Base-by-base conservation (phyloP, 1,139 yeast genomes). In the Hyphopichia wangnamkhiaoensis region DNA sequence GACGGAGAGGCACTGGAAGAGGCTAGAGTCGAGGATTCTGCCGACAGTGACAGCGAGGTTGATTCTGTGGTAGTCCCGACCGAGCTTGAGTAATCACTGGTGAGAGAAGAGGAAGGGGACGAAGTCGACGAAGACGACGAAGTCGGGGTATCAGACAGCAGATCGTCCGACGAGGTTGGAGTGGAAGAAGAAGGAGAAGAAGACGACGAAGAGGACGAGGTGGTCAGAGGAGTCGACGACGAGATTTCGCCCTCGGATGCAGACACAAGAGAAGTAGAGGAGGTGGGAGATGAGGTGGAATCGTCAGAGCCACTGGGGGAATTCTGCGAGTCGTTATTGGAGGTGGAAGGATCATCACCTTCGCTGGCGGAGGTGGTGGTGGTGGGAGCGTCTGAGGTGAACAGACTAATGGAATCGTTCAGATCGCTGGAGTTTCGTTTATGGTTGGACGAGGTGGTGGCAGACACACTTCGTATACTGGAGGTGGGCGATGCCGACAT, bases 161-260 rank as follows among this genome's bases (percentile, higher is more conserved):
- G 27, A 10, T 5, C 27, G 5, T n/a, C 5, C 13, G 32, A 15
- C 5, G 29, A 13, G 7, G 32, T 18, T 14, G 8, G 13, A 14
- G 36, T 15, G 3, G 34, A 23, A 3, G 34, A 29, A 12, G 37
- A 27, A 19, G 36, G 12, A 24, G 21, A 10, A 5, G 25, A 20
- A 16, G 30, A 28, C 9, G 33, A 21, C 12, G 28, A 21, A 2
- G 32, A 24, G 4, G 34, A 33, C 8, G 18, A 4, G 3, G 16
- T 18, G 18, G 41, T 15, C 38, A 43, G 44, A 8, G 59, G 54
- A 21, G 37, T 31, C 14, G 52, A 41, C 19, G 57, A 61, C 9
- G 57, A 55, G 15, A 23, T 31, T 31, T 31, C 34, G 20, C 8
- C 15, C n/a, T 13, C 10, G 8, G 34, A 31, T 14, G 34, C 26